phyloP scores from a whole-genome alignment of 208 protist species.

The Leishmania amazonensis region DNA sequence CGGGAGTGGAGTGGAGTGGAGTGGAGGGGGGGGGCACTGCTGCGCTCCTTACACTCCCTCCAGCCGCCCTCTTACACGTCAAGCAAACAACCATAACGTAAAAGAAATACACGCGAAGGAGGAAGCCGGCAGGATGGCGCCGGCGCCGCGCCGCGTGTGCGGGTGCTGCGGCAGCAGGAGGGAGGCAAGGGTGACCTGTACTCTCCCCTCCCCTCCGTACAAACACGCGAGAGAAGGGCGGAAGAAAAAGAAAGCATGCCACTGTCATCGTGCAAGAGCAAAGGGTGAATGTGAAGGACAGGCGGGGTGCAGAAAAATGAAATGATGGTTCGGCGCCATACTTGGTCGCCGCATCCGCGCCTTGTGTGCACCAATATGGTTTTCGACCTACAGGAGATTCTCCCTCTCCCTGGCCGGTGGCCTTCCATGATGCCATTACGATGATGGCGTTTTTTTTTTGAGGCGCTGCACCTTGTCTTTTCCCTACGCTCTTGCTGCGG shows the following conservation, averaged over 20 bases:
- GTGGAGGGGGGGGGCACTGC: neutral
- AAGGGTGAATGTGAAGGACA: neutral
- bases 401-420: neutral
- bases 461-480: neutral
- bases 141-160: too few relatives aligned
- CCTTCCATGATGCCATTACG: neutral
- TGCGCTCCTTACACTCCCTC: neutral
- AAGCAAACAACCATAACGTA: neutral
- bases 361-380: neutral
- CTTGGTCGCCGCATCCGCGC: neutral
- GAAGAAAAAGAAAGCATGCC: neutral
- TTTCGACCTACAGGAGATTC: neutral
- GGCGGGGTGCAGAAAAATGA: too few relatives aligned
- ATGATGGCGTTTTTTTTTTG: neutral
- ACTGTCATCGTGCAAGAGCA: neutral
- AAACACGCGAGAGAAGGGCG: neutral
- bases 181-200: neutral
- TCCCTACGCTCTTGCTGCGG: neutral
- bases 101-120: neutral
- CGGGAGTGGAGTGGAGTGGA: neutral
- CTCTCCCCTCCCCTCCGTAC: neutral
- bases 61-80: neutral
- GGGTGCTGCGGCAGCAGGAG: neutral
- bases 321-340: neutral
- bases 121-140: neutral